A percentile compares a stretch with the other conserved stretches of the same genome.
Conservation (phyloP, 805 yeast species). For the Suhomyces sp. region DNA sequence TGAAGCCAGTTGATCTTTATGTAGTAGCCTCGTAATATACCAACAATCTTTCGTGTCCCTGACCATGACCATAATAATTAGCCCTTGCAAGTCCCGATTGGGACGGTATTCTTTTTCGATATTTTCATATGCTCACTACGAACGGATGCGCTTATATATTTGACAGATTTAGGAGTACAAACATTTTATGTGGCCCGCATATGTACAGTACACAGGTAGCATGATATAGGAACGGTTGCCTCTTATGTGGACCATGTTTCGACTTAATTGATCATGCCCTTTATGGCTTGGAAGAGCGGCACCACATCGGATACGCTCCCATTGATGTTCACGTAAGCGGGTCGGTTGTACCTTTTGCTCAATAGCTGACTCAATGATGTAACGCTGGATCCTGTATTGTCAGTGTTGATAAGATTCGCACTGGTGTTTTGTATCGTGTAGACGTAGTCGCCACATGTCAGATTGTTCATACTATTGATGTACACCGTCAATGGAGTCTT, state of each 20-base stretch:
- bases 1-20: not conserved
- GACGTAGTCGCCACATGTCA: conserved; percentile 25
- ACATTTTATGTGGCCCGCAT: not conserved
- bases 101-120: not conserved
- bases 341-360: conserved; percentile 21
- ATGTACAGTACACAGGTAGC: not conserved
- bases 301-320: conserved; percentile 13
- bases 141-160: not conserved
- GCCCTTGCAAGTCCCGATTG: not conserved
- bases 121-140: not conserved
- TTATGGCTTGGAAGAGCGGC: not conserved
- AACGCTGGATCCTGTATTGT: conserved; percentile 15
- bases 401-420: conserved; percentile 16
- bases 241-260: not conserved
- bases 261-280: not conserved
- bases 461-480: conserved; percentile 22
- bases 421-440: conserved; percentile 27
- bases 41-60: not conserved
- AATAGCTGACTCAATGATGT: conserved; percentile 22
- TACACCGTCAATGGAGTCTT: conserved; percentile 30
- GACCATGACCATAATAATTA: not conserved
- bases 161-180: not conserved
- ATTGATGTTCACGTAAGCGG: conserved; percentile 31
- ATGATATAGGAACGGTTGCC: not conserved
- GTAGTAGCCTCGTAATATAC: not conserved